Evolutionary conservation across 2,329 filamentous ascomycete genomes (phyloP).

Genomic region (Clarireedia monteithiana): DNA sequence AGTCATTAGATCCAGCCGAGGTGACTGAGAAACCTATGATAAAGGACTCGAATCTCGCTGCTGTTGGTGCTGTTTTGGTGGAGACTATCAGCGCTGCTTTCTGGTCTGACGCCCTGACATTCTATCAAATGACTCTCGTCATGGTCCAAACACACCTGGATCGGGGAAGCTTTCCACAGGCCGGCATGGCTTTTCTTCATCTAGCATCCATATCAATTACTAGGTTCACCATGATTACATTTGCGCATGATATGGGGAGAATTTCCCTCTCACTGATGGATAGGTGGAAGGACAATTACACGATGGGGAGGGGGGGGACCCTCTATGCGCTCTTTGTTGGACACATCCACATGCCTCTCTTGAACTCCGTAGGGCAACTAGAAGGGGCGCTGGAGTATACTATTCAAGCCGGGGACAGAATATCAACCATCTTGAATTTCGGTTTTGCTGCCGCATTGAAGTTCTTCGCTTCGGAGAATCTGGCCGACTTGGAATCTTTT

Average conservation of each 20-base stretch:
- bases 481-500: constrained; percentile 61
- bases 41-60: constrained; percentile 48
- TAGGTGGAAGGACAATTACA: constrained; percentile 54
- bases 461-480: constrained; percentile 63
- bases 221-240: constrained; percentile 63
- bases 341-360: constrained; percentile 58
- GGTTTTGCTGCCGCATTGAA: constrained; percentile 59
- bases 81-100: constrained; percentile 64
- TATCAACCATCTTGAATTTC: constrained; percentile 63
- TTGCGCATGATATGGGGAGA: constrained; percentile 57
- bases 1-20: constrained; percentile 44
- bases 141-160: constrained; percentile 60
- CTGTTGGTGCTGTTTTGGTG: constrained; percentile 61
- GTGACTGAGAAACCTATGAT: constrained; percentile 37
- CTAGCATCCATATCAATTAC: constrained; percentile 59
- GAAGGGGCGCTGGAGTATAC: constrained; percentile 61
- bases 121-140: constrained; percentile 61
- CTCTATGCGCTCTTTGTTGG: constrained; percentile 63
- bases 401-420: constrained; percentile 59
- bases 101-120: constrained; percentile 66
- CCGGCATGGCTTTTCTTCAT: constrained; percentile 60
- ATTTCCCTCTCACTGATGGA: constrained; percentile 58
- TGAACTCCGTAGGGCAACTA: constrained; percentile 49
- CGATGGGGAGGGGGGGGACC: constrained; percentile 60
- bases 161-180: constrained; percentile 59